Conservation (phyloP, 352 stramenopile species). For the Globisporangium viniferum region DNA sequence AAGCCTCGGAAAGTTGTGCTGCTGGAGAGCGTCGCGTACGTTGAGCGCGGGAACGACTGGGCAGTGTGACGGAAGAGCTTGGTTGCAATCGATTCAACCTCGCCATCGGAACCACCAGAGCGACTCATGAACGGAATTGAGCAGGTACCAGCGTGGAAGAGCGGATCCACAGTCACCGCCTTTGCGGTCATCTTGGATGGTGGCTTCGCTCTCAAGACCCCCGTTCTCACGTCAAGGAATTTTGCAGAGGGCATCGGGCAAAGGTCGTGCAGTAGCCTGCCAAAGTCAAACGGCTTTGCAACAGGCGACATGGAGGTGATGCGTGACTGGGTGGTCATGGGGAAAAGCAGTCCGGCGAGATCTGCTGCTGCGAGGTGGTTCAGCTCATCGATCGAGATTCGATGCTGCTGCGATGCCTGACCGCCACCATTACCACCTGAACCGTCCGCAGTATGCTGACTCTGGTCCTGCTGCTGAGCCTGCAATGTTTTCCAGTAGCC, state of each 20-base stretch:
- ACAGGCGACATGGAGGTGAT: conserved; percentile 2
- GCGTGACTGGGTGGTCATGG: conserved; percentile 14
- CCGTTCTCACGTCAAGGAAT: conserved; percentile 45
- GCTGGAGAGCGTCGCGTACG: neutral
- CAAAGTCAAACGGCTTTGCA: conserved; percentile 45
- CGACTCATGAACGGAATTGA: neutral
- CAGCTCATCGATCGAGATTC: conserved; percentile 54
- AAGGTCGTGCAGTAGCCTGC: conserved; percentile 52
- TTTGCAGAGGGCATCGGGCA: conserved; percentile 56
- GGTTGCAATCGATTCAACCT: neutral
- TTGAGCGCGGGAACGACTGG: conserved; percentile 16
- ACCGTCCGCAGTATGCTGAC: neutral
- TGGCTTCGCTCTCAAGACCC: neutral
- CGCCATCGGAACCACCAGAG: neutral
- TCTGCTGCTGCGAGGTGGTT: conserved; percentile 57
- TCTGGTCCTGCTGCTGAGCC: neutral
- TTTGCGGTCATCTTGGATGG: neutral
- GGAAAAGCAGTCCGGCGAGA: conserved; percentile 62
- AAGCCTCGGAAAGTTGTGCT: conserved; percentile 11
- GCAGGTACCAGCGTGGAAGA: conserved; percentile 16
- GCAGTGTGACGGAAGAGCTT: conserved; percentile 16
- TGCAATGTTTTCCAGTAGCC: conserved; percentile 51
- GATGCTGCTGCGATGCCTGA: conserved; percentile 3
- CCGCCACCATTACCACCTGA: neutral
- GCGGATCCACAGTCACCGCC: neutral